Evolutionary conservation across 495 filamentous ascomycete genomes (phyloP).

Genomic region (Jackrogersella multiformis): DNA sequence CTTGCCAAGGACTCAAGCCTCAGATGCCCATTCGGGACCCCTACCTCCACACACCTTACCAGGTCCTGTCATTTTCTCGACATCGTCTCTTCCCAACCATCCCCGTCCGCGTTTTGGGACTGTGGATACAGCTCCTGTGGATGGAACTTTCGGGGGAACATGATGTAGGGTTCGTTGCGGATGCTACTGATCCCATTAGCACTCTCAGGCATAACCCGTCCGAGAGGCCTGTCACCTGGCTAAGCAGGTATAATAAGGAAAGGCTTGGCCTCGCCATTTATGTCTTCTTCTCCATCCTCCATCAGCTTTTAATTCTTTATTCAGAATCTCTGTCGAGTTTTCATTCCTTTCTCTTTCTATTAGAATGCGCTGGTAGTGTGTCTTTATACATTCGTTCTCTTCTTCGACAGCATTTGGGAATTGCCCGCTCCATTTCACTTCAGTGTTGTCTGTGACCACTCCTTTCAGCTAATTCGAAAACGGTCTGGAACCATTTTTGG

Average conservation of each 20-base stretch:
- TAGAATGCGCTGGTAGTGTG: constrained; percentile 58
- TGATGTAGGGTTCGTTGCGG: constrained; percentile 46
- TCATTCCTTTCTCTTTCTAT: constrained; percentile 42
- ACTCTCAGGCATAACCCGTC: constrained; percentile 42
- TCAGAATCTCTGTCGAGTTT: constrained; percentile 42
- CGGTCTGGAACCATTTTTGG: constrained; percentile 62
- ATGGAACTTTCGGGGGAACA: constrained; percentile 44
- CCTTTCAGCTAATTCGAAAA: constrained; percentile 52
- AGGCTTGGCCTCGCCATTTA: constrained; percentile 51
- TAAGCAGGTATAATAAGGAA: constrained; percentile 52
- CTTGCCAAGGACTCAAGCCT: constrained; percentile 36
- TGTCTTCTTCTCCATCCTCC: constrained; percentile 40
- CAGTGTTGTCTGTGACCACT: constrained; percentile 54
- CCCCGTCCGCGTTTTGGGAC: constrained; percentile 55
- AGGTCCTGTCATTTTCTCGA: constrained; percentile 49
- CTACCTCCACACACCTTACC: constrained; percentile 40
- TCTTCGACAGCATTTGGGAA: constrained; percentile 52
- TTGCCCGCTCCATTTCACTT: constrained; percentile 49
- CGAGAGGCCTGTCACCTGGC: constrained; percentile 45
- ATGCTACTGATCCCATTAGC: constrained; percentile 45
- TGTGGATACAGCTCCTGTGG: constrained; percentile 55
- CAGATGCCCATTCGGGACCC: constrained; percentile 40
- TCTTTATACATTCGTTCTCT: constrained; percentile 61
- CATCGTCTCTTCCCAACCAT: constrained; percentile 47
- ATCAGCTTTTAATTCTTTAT: constrained; percentile 48